Evolutionary conservation across 768 basidiomycete genomes (phyloP).

Genomic region (Mycena amicta): DNA sequence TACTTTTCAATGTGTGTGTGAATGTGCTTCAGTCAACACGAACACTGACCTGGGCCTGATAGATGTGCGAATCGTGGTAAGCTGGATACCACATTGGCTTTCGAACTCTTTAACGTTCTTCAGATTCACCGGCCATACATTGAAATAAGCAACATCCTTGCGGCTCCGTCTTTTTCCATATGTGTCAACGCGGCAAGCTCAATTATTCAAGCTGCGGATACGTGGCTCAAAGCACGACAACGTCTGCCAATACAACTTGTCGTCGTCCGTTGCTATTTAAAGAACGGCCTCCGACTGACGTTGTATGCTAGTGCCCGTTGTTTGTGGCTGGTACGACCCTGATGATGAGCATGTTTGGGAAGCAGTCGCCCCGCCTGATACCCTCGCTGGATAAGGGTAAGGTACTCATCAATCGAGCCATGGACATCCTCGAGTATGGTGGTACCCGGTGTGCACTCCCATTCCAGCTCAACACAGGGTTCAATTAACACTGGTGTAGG

Average conservation of each 20-base stretch:
- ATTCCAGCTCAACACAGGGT: no score
- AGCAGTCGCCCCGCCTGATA: neutral
- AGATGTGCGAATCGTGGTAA: neutral
- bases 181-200: neutral
- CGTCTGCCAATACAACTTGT: neutral
- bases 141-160: neutral
- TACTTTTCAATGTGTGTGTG: neutral
- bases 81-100: no score
- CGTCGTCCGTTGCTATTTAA: neutral
- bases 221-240: neutral
- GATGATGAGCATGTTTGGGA: neutral
- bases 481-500: no score
- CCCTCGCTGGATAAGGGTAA: neutral
- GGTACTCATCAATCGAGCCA: neutral
- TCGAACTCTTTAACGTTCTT: neutral
- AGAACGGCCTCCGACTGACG: neutral
- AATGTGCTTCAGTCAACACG: no score
- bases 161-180: neutral
- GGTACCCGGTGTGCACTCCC: neutral
- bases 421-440: neutral
- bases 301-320: neutral
- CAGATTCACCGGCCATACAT: conserved; percentile 1
- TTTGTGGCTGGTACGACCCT: neutral
- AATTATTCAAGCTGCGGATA: neutral
- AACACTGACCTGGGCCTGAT: no score